Conservation (phyloP, 768 basidiomycete genomes). For the Lanmaoa pseudosensibilis region DNA sequence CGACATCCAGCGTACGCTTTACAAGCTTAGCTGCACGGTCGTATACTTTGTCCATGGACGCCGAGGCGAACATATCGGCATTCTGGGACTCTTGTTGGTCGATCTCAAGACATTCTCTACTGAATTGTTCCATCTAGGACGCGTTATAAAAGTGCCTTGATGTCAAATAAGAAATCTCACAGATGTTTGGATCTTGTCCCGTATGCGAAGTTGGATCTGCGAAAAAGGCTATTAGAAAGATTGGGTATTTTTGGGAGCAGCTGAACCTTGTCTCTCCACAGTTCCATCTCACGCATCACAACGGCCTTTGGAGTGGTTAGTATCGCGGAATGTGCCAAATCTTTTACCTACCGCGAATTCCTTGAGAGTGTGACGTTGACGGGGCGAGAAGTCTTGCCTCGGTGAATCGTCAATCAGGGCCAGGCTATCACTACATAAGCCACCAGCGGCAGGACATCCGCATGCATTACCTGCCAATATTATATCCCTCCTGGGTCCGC, state of each 20-base stretch:
- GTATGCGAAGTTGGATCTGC: slow-evolving; percentile 84
- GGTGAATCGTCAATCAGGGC: slow-evolving; percentile 85
- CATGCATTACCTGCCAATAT: slow-evolving; percentile 72
- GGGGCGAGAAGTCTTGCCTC: slow-evolving; percentile 79
- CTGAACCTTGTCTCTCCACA: slow-evolving; percentile 87
- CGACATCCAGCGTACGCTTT: slow-evolving; percentile 86
- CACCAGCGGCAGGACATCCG: neutral
- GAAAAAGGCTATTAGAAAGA: neutral
- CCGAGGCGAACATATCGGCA: slow-evolving; percentile 26
- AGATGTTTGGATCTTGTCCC: slow-evolving; percentile 90
- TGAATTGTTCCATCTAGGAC: slow-evolving; percentile 88
- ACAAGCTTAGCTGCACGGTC: slow-evolving; percentile 89
- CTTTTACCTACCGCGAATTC: slow-evolving; percentile 72
- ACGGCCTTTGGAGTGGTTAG: slow-evolving; percentile 51
- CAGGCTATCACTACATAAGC: slow-evolving; percentile 44
- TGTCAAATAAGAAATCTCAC: slow-evolving; percentile 39
- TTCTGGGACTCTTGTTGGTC: slow-evolving; percentile 47
- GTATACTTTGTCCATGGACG: slow-evolving; percentile 85
- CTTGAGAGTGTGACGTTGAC: slow-evolving; percentile 88
- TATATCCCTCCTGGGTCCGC: slow-evolving; percentile 85
- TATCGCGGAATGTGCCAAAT: neutral
- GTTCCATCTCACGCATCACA: slow-evolving; percentile 92
- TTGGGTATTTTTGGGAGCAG: neutral
- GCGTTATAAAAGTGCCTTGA: neutral
- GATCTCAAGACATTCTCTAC: slow-evolving; percentile 90